Evolutionary conservation across 306 rosid genomes (phyloP).

Genomic region (Prinsepia uniflora): DNA sequence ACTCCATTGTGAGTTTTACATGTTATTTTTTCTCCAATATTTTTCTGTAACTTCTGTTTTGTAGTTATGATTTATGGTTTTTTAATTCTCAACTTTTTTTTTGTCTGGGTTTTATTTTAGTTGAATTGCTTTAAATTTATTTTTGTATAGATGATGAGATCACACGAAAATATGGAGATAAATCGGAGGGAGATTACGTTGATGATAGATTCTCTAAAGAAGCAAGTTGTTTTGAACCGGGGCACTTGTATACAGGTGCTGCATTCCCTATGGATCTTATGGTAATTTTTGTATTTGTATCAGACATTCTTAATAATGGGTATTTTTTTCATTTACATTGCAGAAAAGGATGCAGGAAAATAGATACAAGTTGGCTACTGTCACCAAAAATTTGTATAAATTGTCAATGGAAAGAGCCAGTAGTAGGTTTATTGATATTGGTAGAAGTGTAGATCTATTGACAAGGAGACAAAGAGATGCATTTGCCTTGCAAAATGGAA

Average conservation of each 20-base stretch:
- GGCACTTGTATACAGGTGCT: slow-evolving; percentile 57
- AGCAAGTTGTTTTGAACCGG: slow-evolving; percentile 62
- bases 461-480: slow-evolving; percentile 85
- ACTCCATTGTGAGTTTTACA: background rate
- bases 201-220: slow-evolving; percentile 73
- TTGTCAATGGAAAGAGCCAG: slow-evolving; percentile 59
- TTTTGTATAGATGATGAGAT: slow-evolving; percentile 35
- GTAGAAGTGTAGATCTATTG: slow-evolving; percentile 54
- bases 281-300: slow-evolving; percentile 12
- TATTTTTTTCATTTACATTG: slow-evolving; percentile 16
- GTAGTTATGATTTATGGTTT: background rate
- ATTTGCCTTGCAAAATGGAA: slow-evolving; percentile 74
- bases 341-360: slow-evolving; percentile 86
- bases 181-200: slow-evolving; percentile 46
- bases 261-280: slow-evolving; percentile 7
- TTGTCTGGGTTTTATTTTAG: background rate
- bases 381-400: slow-evolving; percentile 49
- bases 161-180: slow-evolving; percentile 35
- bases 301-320: background rate
- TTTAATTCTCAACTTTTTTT: too few species aligned
- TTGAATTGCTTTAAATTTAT: slow-evolving; percentile 4
- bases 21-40: background rate
- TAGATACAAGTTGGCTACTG: slow-evolving; percentile 58
- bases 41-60: background rate
- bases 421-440: slow-evolving; percentile 24